These are phyloP conservation scores for Lyophyllum shimeji DNA, from an alignment of 768 basidiomycete species.

Conservation along the genomic window DNA sequence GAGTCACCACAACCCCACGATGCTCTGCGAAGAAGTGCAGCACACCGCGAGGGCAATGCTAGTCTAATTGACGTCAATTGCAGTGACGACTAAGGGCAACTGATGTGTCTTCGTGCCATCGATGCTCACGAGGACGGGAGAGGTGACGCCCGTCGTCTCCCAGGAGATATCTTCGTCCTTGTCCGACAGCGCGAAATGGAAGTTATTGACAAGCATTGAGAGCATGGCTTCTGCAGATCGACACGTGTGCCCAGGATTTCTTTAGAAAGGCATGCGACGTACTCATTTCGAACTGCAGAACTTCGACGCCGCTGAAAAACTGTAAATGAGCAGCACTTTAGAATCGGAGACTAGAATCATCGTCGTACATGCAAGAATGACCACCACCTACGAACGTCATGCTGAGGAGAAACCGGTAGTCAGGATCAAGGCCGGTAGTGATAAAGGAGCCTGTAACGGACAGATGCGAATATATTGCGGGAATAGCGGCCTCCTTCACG, in stretches of 20 bases:
- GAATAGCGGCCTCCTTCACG: conserved; percentile 28
- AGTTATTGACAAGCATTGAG: neutral
- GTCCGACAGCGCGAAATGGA: neutral
- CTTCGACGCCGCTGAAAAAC: conserved; percentile 28
- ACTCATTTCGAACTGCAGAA: conserved; percentile 39
- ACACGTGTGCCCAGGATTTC: neutral
- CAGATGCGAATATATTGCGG: conserved; percentile 32
- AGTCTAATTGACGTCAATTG: neutral
- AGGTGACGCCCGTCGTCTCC: neutral
- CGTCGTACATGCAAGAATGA: conserved; percentile 27
- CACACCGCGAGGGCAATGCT: too few species aligned
- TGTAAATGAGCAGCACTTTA: neutral
- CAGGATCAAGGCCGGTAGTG: conserved; percentile 27
- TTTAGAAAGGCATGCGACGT: conserved; percentile 3
- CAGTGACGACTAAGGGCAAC: neutral
- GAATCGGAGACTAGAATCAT: neutral
- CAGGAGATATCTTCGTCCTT: neutral
- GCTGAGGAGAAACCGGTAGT: conserved; percentile 17
- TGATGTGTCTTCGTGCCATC: neutral
- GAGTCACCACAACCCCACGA: too few species aligned
- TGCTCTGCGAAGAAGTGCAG: too few species aligned
- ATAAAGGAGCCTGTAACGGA: conserved; percentile 12
- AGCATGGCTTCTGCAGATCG: neutral
- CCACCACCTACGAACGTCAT: conserved; percentile 35
- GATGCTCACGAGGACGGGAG: neutral